Base-by-base conservation (phyloP, 1,284 basidiomycete genomes). In the Ustilago loliicola region DNA sequence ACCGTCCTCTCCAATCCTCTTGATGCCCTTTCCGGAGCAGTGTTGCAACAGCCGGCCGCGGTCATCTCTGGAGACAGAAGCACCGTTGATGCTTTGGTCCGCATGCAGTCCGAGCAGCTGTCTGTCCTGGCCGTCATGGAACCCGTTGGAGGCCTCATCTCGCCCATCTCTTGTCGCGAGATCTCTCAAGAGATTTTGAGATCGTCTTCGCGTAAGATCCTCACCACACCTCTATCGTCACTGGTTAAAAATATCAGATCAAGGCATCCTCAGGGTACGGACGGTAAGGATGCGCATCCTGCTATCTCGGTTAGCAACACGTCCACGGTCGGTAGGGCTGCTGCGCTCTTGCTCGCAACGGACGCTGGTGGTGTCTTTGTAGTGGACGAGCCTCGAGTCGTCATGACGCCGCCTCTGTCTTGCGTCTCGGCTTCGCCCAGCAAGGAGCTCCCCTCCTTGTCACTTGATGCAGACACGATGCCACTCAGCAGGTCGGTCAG, bases 401-500 rank as follows among this genome's bases (percentile, higher is more conserved):
- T 70, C 40, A 72, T 72, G 76, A 79, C 68, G n/a, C 76, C 76
- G 17, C 76, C 72, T 42, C 66, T 75, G 2, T 69, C 76, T 3
- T 57, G 67, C 29, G 61, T 75, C 34, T 79, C 76, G 6, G 65
- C 72, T 10, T 74, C 72, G 25, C 73, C 73, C 13, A 53, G 65
- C 27, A 64, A 61, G 19, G 73, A 76, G 38, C 30, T 68, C 3
- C 54, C 68, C 1, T 50, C 59, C 8, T 55, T 76, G 17, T 45
- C 62, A 6, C 66, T 71, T 21, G 73, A 76, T 29, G 40, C 68
- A 45, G 68, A 67, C 29, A 32, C 36, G 38, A 64, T 62, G 67
- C 64, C 68, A 19, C 58, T 65, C 21, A 67, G 64, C 58, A 55
- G 73, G 42, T 68, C 73, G 19, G 51, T 67, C 7, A 63, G 58